A percentile compares a stretch with the other conserved stretches of the same genome.
Evolutionary conservation across 1,284 basidiomycete species (phyloP).

Genomic region (Pterulicium gracile): DNA sequence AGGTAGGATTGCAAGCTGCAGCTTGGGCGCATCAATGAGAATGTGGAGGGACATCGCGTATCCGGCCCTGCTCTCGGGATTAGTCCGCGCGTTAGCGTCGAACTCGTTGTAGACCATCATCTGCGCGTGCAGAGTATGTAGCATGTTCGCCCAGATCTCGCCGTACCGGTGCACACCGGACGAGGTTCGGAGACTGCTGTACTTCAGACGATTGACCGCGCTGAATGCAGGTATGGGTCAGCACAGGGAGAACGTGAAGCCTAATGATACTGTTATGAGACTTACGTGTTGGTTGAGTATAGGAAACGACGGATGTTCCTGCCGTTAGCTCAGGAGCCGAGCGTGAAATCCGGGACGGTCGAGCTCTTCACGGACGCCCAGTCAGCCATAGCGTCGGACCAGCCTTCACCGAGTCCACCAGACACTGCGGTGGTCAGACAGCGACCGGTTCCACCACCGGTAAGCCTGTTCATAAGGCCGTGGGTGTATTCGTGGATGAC

Average conservation of each 20-base stretch:
- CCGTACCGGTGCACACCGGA: conserved; percentile 26
- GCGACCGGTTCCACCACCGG: conserved; percentile 22
- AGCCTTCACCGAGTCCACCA: conserved; percentile 26
- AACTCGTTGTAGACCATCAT: conserved; percentile 19
- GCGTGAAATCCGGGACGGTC: conserved; percentile 17
- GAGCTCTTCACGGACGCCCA: conserved; percentile 18
- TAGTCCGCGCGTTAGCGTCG: conserved; percentile 15
- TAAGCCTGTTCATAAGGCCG: conserved; percentile 16
- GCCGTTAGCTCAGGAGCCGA: conserved; percentile 20
- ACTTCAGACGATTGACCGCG: conserved; percentile 19
- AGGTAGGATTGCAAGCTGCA: conserved; percentile 26
- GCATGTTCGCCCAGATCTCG: conserved; percentile 24
- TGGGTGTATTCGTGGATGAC: conserved; percentile 22
- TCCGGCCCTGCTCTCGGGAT: conserved; percentile 17
- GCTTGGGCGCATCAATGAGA: conserved; percentile 20
- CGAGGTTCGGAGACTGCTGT: conserved; percentile 19
- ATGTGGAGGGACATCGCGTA: conserved; percentile 22
- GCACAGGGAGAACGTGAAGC: neutral
- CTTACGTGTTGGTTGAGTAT: conserved; percentile 26
- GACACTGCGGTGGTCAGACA: conserved; percentile 24
- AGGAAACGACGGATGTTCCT: conserved; percentile 25
- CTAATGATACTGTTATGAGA: conserved; percentile 1
- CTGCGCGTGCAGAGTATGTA: conserved; percentile 21
- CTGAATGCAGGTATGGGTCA: conserved; percentile 5
- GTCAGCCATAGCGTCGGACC: conserved; percentile 21